phyloP scores from a whole-genome alignment of 108 stramenopile species.

The Nitzschia inconspicua region DNA sequence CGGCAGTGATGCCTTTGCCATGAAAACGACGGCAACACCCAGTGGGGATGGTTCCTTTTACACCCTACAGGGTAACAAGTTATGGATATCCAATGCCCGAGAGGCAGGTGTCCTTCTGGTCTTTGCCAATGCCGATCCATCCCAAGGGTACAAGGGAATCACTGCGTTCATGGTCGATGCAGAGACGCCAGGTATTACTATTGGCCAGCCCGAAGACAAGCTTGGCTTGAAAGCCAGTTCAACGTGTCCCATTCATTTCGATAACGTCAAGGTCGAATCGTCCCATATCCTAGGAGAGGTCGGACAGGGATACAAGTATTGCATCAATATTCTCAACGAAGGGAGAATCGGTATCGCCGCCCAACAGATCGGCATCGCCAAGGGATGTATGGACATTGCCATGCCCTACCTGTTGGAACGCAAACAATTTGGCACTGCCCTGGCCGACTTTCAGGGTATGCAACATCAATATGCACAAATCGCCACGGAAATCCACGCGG shows the following conservation, averaged over 20 bases:
- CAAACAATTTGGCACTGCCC: constrained; percentile 83
- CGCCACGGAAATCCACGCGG: constrained; percentile 92
- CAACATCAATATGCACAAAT: constrained; percentile 94
- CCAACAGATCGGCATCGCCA: constrained; percentile 92
- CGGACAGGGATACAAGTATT: constrained; percentile 91
- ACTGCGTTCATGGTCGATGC: constrained; percentile 93
- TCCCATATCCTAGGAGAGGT: constrained; percentile 83
- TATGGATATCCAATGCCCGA: constrained; percentile 92
- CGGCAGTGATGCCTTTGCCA: constrained; percentile 93
- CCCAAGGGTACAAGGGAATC: constrained; percentile 90
- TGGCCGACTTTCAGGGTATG: constrained; percentile 94
- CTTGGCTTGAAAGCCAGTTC: constrained; percentile 88
- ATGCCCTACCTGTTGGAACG: constrained; percentile 90
- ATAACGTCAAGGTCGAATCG: constrained; percentile 80
- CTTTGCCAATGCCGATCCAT: constrained; percentile 87
- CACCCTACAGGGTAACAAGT: constrained; percentile 86
- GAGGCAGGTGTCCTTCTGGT: constrained; percentile 91
- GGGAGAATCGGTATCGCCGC: constrained; percentile 95
- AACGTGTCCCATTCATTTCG: constrained; percentile 88
- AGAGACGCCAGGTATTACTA: constrained; percentile 67
- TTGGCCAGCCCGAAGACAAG: constrained; percentile 90
- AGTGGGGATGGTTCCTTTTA: constrained; percentile 71
- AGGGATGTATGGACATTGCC: constrained; percentile 86
- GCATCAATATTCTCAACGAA: constrained; percentile 96
- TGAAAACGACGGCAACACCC: constrained; percentile 75